Percentiles rank a stretch among this genome's conserved stretches.
Evolutionary conservation across 1,139 yeast genomes (phyloP).

Genomic region (Geotrichum australiense): DNA sequence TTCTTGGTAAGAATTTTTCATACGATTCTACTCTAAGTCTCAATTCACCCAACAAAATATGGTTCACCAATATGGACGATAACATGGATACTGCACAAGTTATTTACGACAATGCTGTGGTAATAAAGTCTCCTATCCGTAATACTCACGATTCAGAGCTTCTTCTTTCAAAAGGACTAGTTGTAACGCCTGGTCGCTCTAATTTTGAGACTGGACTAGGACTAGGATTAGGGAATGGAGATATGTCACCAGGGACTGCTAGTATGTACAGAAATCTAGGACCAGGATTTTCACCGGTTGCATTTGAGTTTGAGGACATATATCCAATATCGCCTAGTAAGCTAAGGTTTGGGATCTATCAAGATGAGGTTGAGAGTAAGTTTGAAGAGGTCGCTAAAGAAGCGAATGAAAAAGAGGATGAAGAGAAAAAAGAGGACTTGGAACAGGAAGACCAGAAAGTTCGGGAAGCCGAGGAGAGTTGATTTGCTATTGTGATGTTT

Average conservation of each 20-base stretch:
- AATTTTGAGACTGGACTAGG: neutral
- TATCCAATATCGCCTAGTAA: constrained; percentile 13
- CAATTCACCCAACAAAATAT: constrained; percentile 14
- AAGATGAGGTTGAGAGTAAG: constrained; percentile 53
- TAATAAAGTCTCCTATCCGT: constrained; percentile 12
- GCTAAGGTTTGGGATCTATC: constrained; percentile 11
- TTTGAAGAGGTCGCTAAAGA: constrained; percentile 18
- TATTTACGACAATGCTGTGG: constrained; percentile 8
- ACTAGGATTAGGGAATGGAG: neutral
- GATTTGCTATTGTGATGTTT: neutral
- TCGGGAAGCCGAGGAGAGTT: neutral
- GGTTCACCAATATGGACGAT: constrained; percentile 14
- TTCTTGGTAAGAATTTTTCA: constrained; percentile 3
- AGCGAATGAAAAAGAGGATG: neutral
- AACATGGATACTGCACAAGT: constrained; percentile 11
- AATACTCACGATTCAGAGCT: constrained; percentile 11
- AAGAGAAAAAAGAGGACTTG: neutral
- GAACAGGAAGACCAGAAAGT: neutral
- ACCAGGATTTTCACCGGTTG: constrained; percentile 10
- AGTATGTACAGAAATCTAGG: constrained; percentile 2
- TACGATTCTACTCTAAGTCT: constrained; percentile 10
- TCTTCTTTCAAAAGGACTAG: constrained; percentile 10
- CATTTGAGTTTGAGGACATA: constrained; percentile 9
- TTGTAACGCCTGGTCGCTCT: constrained; percentile 12
- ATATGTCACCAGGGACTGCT: neutral